phyloP scores from a whole-genome alignment of 768 basidiomycete genomes.

The Ramaria sp. region DNA sequence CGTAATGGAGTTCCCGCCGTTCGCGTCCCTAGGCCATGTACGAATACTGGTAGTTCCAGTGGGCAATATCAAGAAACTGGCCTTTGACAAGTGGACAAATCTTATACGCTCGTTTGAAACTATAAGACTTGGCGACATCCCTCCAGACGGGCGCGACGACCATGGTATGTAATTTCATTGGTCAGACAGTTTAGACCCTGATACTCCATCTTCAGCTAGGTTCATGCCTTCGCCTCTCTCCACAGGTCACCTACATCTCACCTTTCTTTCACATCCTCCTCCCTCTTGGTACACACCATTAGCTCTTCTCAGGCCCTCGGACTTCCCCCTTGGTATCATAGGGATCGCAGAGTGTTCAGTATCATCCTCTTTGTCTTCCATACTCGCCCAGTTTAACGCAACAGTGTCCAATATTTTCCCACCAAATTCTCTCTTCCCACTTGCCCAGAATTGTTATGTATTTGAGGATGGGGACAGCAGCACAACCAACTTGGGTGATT shows the following conservation, averaged over 20 bases:
- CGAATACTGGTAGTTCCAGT: slow-evolving; percentile 81
- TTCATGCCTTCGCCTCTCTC: slow-evolving; percentile 75
- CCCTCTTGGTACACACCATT: slow-evolving; percentile 58
- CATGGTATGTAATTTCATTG: slow-evolving; percentile 36
- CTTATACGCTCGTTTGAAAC: slow-evolving; percentile 66
- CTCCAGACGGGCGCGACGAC: slow-evolving; percentile 67
- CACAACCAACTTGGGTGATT: slow-evolving; percentile 45
- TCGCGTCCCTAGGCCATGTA: slow-evolving; percentile 78
- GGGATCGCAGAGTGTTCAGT: slow-evolving; percentile 69
- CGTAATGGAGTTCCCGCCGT: slow-evolving; percentile 26
- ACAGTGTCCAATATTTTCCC: slow-evolving; percentile 58
- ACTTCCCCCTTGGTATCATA: slow-evolving; percentile 80
- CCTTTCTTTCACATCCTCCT: slow-evolving; percentile 65
- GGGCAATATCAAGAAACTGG: slow-evolving; percentile 55
- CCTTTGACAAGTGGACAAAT: slow-evolving; percentile 63
- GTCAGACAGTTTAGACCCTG: not conserved
- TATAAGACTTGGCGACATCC: slow-evolving; percentile 75
- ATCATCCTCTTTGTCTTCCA: slow-evolving; percentile 38
- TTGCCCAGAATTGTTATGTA: slow-evolving; percentile 74
- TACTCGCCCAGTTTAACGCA: slow-evolving; percentile 57
- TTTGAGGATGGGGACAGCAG: slow-evolving; percentile 66
- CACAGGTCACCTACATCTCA: slow-evolving; percentile 72
- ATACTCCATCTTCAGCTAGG: slow-evolving; percentile 37
- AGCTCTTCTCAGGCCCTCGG: slow-evolving; percentile 65
- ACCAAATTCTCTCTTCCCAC: slow-evolving; percentile 54